Conservation (phyloP, 768 basidiomycete genomes). For the Pleurotus pulmonarius region DNA sequence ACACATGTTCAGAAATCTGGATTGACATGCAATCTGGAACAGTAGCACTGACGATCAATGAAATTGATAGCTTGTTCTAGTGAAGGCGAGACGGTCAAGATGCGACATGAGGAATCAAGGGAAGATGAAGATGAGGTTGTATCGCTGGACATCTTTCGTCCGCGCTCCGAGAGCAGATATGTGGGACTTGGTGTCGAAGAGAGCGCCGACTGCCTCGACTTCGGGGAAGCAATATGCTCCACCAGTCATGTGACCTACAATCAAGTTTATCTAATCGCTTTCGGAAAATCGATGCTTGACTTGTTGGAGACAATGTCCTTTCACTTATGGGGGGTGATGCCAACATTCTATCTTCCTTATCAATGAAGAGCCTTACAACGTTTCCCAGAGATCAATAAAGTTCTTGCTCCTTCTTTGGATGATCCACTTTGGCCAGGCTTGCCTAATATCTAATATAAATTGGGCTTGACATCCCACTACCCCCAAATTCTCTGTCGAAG, state of each 20-base stretch:
- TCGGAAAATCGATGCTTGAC: not conserved
- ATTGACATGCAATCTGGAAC: not conserved
- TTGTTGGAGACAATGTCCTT: not conserved
- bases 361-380: not conserved
- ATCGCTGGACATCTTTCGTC: not conserved
- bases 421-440: not conserved
- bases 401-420: no score
- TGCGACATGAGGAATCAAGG: conserved; percentile 23
- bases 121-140: not conserved
- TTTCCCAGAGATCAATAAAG: no score
- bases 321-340: not conserved
- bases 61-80: conserved; percentile 22
- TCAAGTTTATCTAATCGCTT: not conserved
- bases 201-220: not conserved
- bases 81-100: conserved; percentile 27
- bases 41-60: conserved; percentile 15
- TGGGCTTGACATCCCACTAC: conserved; percentile 13
- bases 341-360: not conserved
- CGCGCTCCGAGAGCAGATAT: not conserved
- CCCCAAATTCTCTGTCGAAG: conserved; percentile 21
- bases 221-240: not conserved
- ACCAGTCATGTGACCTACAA: not conserved
- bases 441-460: not conserved
- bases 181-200: not conserved
- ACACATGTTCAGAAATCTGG: not conserved